Evolutionary conservation across 108 stramenopile genomes (phyloP).

Genomic region (Nitzschia sp.): DNA sequence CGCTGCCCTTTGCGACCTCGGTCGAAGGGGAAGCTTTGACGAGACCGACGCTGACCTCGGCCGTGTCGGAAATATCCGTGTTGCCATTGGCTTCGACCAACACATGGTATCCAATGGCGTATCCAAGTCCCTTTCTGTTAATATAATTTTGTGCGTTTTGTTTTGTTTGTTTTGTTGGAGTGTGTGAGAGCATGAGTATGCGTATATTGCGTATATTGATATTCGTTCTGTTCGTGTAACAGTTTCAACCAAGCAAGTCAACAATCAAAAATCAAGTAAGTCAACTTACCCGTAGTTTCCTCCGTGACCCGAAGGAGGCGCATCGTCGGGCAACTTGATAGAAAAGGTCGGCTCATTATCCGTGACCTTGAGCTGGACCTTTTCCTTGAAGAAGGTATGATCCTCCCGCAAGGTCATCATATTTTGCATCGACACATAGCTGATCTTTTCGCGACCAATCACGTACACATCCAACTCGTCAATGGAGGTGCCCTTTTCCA

Average conservation of each 20-base stretch:
- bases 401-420: background rate
- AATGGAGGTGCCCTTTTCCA: background rate
- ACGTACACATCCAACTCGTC: background rate
- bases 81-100: background rate
- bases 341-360: conserved; percentile 4
- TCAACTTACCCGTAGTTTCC: conserved; percentile 1
- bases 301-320: conserved; percentile 1
- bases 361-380: background rate
- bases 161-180: no score
- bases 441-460: conserved; percentile 6
- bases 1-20: background rate
- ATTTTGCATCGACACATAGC: background rate
- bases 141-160: no score
- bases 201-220: no score
- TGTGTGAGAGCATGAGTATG: no score
- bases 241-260: no score
- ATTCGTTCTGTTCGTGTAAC: no score
- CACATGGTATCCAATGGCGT: conserved; percentile 3
- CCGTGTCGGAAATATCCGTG: background rate
- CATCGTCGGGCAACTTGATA: background rate
- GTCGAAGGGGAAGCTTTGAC: background rate
- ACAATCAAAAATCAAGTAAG: no score
- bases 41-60: background rate
- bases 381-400: conserved; percentile 4
- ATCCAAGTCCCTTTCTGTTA: background rate